Evolutionary conservation across 306 rosid genomes (phyloP).

Genomic region (Citrullus amarus): DNA sequence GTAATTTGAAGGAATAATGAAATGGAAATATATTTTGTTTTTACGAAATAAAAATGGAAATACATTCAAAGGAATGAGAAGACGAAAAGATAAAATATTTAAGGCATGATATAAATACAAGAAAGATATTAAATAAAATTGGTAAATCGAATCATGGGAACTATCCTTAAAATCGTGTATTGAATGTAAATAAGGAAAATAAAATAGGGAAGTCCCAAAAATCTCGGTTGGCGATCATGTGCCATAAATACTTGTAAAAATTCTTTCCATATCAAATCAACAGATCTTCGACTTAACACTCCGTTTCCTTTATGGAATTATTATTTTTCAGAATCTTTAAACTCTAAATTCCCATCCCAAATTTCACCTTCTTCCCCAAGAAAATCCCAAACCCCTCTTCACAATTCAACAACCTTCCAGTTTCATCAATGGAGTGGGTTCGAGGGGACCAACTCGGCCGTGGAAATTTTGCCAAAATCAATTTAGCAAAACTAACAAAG

Average conservation of each 20-base stretch:
- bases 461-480: conserved; percentile 4
- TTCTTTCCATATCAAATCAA: not conserved
- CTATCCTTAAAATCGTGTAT: not conserved
- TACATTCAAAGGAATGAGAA: too few species aligned
- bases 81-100: too few species aligned
- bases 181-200: not conserved
- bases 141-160: not conserved
- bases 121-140: not conserved
- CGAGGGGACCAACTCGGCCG: conserved; percentile 5
- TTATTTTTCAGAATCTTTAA: not conserved
- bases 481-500: not conserved
- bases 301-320: not conserved
- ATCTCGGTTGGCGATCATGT: not conserved
- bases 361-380: not conserved
- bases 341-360: not conserved
- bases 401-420: not conserved
- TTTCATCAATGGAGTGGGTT: conserved; percentile 5
- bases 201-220: not conserved
- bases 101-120: not conserved
- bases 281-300: not conserved
- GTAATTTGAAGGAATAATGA: too few species aligned
- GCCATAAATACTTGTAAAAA: not conserved
- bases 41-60: too few species aligned
- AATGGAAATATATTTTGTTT: too few species aligned
- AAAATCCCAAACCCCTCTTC: not conserved